Evolutionary conservation across 1,284 basidiomycete species (phyloP), one percentile per base, ranked within the genome.

Genomic region (Boletus calvinii): DNA sequence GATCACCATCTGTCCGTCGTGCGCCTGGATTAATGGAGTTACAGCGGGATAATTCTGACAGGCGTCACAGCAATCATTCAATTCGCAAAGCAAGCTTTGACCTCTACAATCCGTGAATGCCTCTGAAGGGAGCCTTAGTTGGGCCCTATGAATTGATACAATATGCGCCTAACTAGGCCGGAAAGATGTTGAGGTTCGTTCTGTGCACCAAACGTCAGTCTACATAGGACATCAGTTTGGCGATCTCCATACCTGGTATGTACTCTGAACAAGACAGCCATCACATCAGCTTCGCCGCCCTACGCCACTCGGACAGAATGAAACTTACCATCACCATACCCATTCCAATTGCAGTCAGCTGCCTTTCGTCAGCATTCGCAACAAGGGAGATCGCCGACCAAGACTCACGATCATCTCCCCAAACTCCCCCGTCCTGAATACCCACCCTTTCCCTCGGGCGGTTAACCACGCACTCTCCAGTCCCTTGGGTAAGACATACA

Each of bases 401-500:
- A 35, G 32, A 76, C 81, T 63, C 59, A 87, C 82, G 68, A 87
- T 62, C 60, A 78, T 71, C 70, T 90, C 81, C 32, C 87, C 84
- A 70, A 85, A 74, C 68, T 84, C 78, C 64, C 92, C 76, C 64
- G 92, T 78, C 72, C 82, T 69, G 72, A 90, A 87, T 20, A 95
- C 85, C 72, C 83, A 84, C 1, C 90, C 87, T 57, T 86, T 83
- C 15, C 87, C 86, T 38, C 91, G 71, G 13, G 87, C 83, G 60
- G 87, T 82, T 1, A 85, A 78, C 94, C 95, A 98, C 11, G 84
- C 83, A 51, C 89, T 90, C 73, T 96, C 93, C 40, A 96, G 69
- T 0, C 84, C 91, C 70, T 94, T 92, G n/a, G 95, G 95, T 36
- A 98, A 73, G 4, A 94, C 93, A 69, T 96, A 99, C 87, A 97